A percentile compares a stretch with the other conserved stretches of the same genome.
These are phyloP conservation scores for Thyridium curvatum DNA, from an alignment of 2,329 filamentous ascomycete species.

Conservation along the genomic window DNA sequence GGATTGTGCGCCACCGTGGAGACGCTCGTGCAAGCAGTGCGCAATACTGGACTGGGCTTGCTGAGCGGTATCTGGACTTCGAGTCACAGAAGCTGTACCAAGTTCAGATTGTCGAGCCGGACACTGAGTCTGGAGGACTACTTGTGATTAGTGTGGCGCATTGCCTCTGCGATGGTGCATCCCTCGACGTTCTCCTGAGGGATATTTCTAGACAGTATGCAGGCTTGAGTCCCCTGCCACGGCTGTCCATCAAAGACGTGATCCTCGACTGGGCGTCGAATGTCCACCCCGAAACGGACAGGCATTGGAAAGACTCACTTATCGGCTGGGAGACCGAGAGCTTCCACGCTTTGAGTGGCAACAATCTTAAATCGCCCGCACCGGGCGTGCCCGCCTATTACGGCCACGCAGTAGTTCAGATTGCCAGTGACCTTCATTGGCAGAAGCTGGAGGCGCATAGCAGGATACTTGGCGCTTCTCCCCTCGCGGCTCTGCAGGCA, in stretches of 20 bases:
- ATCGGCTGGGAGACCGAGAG: slow-evolving; percentile 13
- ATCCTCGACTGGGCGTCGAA: slow-evolving; percentile 9
- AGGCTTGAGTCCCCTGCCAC: slow-evolving; percentile 7
- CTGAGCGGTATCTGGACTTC: slow-evolving; percentile 13
- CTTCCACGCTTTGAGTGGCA: slow-evolving; percentile 13
- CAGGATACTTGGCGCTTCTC: slow-evolving; percentile 18
- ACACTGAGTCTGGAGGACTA: slow-evolving; percentile 1
- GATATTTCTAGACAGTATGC: slow-evolving; percentile 18
- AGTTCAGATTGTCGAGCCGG: slow-evolving; percentile 15
- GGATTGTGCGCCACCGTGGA: no score
- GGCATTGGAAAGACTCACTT: slow-evolving; percentile 6
- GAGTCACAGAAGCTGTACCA: slow-evolving; percentile 11
- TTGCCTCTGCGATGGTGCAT: slow-evolving; percentile 28
- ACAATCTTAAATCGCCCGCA: slow-evolving; percentile 6
- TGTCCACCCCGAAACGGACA: slow-evolving; percentile 7
- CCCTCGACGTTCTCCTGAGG: slow-evolving; percentile 21
- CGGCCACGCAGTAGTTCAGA: slow-evolving; percentile 4
- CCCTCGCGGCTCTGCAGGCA: slow-evolving; percentile 25
- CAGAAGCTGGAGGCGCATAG: slow-evolving; percentile 8
- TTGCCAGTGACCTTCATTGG: slow-evolving; percentile 5
- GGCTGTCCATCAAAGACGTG: slow-evolving; percentile 8
- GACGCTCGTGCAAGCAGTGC: slow-evolving; percentile 5
- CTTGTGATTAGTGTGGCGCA: slow-evolving; percentile 26
- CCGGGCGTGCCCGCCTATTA: slow-evolving; percentile 1
- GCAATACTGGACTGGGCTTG: slow-evolving; percentile 5